Evolutionary conservation across 768 basidiomycete species (phyloP).

Genomic region (Hygrocybe punicea): DNA sequence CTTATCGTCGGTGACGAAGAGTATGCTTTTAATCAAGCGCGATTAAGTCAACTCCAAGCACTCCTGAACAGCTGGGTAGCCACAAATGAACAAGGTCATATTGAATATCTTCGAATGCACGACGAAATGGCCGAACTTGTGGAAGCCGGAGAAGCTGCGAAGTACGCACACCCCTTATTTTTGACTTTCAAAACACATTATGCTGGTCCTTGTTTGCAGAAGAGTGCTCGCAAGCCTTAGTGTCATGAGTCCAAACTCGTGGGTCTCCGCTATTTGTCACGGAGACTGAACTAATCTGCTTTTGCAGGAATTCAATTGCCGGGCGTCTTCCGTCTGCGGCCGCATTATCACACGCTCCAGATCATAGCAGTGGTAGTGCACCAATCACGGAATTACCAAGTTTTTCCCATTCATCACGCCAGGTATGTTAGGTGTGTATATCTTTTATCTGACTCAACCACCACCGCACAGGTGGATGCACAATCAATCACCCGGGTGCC

Average conservation of each 20-base stretch:
- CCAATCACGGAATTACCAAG: background rate
- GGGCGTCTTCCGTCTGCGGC: too few species aligned
- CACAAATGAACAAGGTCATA: background rate
- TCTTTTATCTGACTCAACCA: too few species aligned
- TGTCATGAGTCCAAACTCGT: too few species aligned
- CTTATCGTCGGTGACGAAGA: background rate
- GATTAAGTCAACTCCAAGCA: background rate
- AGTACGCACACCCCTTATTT: constrained; percentile 1
- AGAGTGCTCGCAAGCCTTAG: too few species aligned
- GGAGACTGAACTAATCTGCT: too few species aligned
- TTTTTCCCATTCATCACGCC: background rate
- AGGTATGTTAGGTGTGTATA: too few species aligned
- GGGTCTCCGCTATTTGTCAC: too few species aligned
- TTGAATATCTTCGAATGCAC: background rate
- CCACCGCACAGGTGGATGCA: too few species aligned
- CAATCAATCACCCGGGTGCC: too few species aligned
- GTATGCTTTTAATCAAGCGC: background rate
- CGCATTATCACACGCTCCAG: too few species aligned
- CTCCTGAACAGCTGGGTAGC: background rate
- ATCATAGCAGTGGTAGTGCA: background rate
- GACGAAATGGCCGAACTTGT: constrained; percentile 4
- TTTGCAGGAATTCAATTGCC: too few species aligned
- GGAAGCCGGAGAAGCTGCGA: constrained; percentile 10
- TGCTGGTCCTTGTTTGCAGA: background rate
- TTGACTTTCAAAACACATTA: background rate